These are phyloP conservation scores for Tillandsia leiboldiana DNA, from an alignment of 176 grass and related monocot genomes.

Conservation along the genomic window DNA sequence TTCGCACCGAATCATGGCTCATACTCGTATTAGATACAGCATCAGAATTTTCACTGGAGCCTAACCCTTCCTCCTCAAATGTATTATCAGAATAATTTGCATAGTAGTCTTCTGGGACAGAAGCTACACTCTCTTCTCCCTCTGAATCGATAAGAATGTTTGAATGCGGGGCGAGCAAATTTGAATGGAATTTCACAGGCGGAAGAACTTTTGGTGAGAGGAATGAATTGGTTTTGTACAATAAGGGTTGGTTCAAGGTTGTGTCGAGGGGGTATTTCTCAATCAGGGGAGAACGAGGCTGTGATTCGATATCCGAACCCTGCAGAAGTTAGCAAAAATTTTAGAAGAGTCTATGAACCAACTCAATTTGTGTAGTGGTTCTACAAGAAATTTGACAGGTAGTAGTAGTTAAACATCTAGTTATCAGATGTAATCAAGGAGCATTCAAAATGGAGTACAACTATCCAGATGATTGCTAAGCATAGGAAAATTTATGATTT, in stretches of 20 bases:
- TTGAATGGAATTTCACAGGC: slow-evolving; percentile 43
- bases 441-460: too few relatives aligned
- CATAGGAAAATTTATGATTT: too few relatives aligned
- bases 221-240: slow-evolving; percentile 13
- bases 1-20: slow-evolving; percentile 6
- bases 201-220: slow-evolving; percentile 55
- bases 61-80: slow-evolving; percentile 43
- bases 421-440: too few relatives aligned
- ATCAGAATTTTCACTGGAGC: slow-evolving; percentile 60
- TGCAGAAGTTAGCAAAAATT: not conserved
- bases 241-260: slow-evolving; percentile 3
- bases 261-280: slow-evolving; percentile 35
- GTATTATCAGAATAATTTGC: slow-evolving; percentile 44
- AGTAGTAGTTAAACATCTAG: too few relatives aligned
- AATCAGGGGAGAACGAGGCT: slow-evolving; percentile 41
- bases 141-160: slow-evolving; percentile 34
- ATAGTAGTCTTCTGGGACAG: slow-evolving; percentile 39
- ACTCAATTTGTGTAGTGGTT: not conserved
- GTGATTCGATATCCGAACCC: slow-evolving; percentile 9
- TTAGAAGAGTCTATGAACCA: slow-evolving; percentile 9
- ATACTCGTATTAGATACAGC: slow-evolving; percentile 31
- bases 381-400: not conserved
- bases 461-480: too few relatives aligned
- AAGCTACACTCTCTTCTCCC: slow-evolving; percentile 55
- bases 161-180: slow-evolving; percentile 34